A percentile compares a stretch with the other conserved stretches of the same genome.
Evolutionary conservation across 2,329 filamentous ascomycete genomes (phyloP).

Genomic region (Exophiala calicioides): DNA sequence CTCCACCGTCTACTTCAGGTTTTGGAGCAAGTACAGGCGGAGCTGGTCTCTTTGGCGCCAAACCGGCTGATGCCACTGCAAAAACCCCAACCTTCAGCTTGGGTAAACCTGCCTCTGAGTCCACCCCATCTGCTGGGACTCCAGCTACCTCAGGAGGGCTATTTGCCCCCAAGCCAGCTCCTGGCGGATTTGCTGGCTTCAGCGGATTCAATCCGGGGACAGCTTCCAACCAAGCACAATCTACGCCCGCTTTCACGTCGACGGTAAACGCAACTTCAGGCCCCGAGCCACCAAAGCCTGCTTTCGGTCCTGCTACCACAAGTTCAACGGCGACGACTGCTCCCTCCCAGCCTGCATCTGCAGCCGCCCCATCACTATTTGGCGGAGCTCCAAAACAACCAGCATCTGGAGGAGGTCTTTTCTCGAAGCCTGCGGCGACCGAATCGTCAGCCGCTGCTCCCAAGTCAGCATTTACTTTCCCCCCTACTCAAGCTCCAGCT

Average conservation of each 20-base stretch:
- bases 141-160: slow-evolving; percentile 34
- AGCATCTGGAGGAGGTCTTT: slow-evolving; percentile 12
- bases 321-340: slow-evolving; percentile 13
- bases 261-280: slow-evolving; percentile 9
- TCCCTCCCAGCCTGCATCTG: slow-evolving; percentile 20
- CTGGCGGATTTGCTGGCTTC: slow-evolving; percentile 9
- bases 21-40: slow-evolving; percentile 36
- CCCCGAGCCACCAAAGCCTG: slow-evolving; percentile 19
- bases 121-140: slow-evolving; percentile 30
- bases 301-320: slow-evolving; percentile 14
- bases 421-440: slow-evolving; percentile 16
- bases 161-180: slow-evolving; percentile 39
- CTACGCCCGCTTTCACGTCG: slow-evolving; percentile 10
- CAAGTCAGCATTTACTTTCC: slow-evolving; percentile 19
- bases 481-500: slow-evolving; percentile 18
- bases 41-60: slow-evolving; percentile 37
- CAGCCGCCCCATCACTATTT: slow-evolving; percentile 11
- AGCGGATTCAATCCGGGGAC: slow-evolving; percentile 19
- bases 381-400: slow-evolving; percentile 10
- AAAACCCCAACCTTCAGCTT: slow-evolving; percentile 33
- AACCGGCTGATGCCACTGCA: too few relatives aligned
- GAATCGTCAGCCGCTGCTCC: slow-evolving; percentile 7
- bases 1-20: slow-evolving; percentile 41
- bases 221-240: slow-evolving; percentile 21
- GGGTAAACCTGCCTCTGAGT: slow-evolving; percentile 31